Base-by-base conservation (phyloP, 2,329 filamentous ascomycete genomes). In the Cladosporium sp. region DNA sequence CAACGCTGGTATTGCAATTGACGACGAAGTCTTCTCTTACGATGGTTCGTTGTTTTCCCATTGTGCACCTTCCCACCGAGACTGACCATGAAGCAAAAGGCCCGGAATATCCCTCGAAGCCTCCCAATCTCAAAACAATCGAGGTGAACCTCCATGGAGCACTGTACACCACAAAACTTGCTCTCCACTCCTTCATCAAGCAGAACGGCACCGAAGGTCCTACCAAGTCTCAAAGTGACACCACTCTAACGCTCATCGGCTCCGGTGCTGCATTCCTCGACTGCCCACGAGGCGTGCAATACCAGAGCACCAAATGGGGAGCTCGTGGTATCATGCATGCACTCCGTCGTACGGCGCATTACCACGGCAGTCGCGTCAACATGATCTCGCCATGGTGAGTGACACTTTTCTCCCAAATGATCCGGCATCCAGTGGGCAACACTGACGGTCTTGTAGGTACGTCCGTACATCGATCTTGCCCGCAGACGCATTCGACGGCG, bases 271-370 rank as follows among this genome's bases (percentile, higher is more conserved):
- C 58, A 3, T 60, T 51, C 45, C 40, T 63, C 11, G 62, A 63
- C 36, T 50, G 55, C 36, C 68, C 69, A 0, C 65, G 70, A 7
- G 65, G 62, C 5, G 62, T 70, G n/a, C 68, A 72, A 54, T 77
- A 77, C 63, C 63, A 64, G 30, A 66, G 66, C 3, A 71, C 69
- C 14, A 76, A 76, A 60, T 76, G 71, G 65, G 73, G 66, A 3
- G 66, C 72, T 54, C 66, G 74, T 47, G 73, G 73, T 1, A 69
- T 76, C n/a, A 72, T 76, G 70, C 71, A 71, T 59, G 65, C 69
- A 11, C 58, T 76, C 42, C 59, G 73, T 38, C 62, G 68, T 25
- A 73, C 70, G 5, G 42, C 54, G 15, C 62, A 68, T 3, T 70
- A 66, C 56, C 66, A 68, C 40, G 66, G 72, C 3, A 73, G 69